Percentiles rank a stretch among this genome's conserved stretches.
These are phyloP conservation scores for Aspergillus heteromorphus DNA, from an alignment of 495 filamentous ascomycete species.

Conservation along the genomic window DNA sequence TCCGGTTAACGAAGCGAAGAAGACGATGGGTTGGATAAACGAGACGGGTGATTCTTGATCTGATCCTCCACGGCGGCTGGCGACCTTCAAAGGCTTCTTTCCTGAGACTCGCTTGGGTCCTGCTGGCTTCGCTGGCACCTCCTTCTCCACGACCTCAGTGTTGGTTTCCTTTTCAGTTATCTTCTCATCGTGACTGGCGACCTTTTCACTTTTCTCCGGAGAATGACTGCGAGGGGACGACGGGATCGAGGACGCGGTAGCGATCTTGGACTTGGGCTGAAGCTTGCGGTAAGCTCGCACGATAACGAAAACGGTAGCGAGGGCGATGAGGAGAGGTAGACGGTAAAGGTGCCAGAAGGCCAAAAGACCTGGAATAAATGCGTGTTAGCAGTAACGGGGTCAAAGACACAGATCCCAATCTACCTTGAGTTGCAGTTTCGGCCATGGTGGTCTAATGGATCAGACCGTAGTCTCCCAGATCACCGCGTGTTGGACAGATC, in stretches of 20 bases:
- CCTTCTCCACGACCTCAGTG: constrained; percentile 6
- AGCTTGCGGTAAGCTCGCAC: constrained; percentile 22
- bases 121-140: constrained; percentile 12
- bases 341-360: constrained; percentile 40
- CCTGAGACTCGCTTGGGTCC: constrained; percentile 40
- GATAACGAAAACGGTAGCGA: constrained; percentile 21
- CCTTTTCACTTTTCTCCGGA: constrained; percentile 22
- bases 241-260: constrained; percentile 28
- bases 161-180: constrained; percentile 1
- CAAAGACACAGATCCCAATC: neutral
- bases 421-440: constrained; percentile 7
- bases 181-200: constrained; percentile 6
- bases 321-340: constrained; percentile 28
- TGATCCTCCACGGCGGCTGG: constrained; percentile 16
- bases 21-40: constrained; percentile 69
- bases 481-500: neutral
- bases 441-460: constrained; percentile 3
- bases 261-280: constrained; percentile 24
- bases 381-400: neutral
- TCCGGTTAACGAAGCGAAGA: constrained; percentile 80
- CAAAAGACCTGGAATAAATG: constrained; percentile 20
- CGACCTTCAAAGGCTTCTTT: constrained; percentile 29
- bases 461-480: neutral
- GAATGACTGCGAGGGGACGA: constrained; percentile 30
- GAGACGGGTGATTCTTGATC: constrained; percentile 17